phyloP scores from a whole-genome alignment of 225 moss, liverwort and hornwort genomes.

The Marchantia paleacea region DNA sequence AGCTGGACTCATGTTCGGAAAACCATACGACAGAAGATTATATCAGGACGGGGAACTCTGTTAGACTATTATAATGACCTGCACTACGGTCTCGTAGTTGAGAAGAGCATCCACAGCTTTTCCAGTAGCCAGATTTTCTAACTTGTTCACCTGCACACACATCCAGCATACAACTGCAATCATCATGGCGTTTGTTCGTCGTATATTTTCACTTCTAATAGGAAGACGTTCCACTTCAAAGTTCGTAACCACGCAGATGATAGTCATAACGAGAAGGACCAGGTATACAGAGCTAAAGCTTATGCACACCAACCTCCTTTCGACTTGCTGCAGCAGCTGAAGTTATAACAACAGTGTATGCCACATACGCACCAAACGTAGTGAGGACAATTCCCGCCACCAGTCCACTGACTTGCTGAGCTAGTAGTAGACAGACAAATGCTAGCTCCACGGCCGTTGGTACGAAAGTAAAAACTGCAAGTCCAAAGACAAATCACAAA shows the following conservation, averaged over 20 bases:
- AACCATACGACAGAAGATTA: background rate
- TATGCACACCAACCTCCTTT: constrained; percentile 60
- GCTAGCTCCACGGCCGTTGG: constrained; percentile 85
- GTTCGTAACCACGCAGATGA: background rate
- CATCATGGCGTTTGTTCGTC: background rate
- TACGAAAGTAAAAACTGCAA: constrained; percentile 84
- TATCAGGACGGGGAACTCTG: background rate
- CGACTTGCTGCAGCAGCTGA: constrained; percentile 83
- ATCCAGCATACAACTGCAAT: background rate
- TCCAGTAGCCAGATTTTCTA: constrained; percentile 88
- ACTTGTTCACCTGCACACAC: constrained; percentile 75
- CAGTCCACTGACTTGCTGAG: constrained; percentile 75
- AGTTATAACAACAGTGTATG: constrained; percentile 76
- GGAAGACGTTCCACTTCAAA: background rate
- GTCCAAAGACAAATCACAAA: constrained; percentile 4
- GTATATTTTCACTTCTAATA: background rate
- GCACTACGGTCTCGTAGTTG: constrained; percentile 95
- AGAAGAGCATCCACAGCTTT: constrained; percentile 97
- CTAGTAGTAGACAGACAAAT: constrained; percentile 75
- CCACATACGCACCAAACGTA: constrained; percentile 79
- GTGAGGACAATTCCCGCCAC: constrained; percentile 72
- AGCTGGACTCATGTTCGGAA: background rate
- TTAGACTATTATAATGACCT: constrained; percentile 45
- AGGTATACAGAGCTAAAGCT: background rate
- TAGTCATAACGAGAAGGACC: background rate